Base-by-base conservation (phyloP, 2,329 filamentous ascomycete species). In the Colletotrichum tanaceti region DNA sequence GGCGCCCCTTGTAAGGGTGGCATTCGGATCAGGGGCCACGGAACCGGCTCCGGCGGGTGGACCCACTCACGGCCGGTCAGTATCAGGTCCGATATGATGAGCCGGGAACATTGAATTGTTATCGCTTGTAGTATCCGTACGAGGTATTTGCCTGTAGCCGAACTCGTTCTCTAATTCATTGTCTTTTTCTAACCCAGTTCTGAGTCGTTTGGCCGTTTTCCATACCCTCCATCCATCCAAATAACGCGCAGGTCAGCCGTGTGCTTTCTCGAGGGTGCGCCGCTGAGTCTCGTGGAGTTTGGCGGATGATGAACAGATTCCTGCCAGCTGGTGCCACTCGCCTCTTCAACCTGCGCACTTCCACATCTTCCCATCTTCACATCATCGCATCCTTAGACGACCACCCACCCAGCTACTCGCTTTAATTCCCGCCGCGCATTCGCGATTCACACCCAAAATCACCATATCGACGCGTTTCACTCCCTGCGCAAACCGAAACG, bases 1-100 rank as follows among this genome's bases (percentile, higher is more conserved):
- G 32, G 50, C 32, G 32, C 13, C 10, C 13, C 32, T 18, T 32
- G 52, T 18, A n/a, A 32, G 35, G 22, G 13, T 11, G 6, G 20
- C 52, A 54, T 22, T 5, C n/a, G 5, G 16, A 16, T 16, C 13
- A 14, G n/a, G 35, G 1, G 5, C n/a, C 16, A 5, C 59, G 50
- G 59, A 54, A 46, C 28, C 57, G 50, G 62, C 50, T 57, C 66
- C 57, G 62, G n/a, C n/a, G 28, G 57, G 24, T 32, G 44, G 62
- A 6, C 14, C 62, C 43, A 46, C 18, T 6, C 13, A 16, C n/a
- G 22, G 38, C 53, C 32, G 32, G 6, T 24, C 47, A 39, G 57
- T 28, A 5, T 32, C 43, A n/a, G 13, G 13, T 22, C 24, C 14
- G 13, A 22, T 6, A 20, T 14, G 7, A 20, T 14, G 7, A 5